These are phyloP conservation scores for Sugiyamaella pinicola DNA, from an alignment of 1,139 yeast genomes.

Conservation along the genomic window DNA sequence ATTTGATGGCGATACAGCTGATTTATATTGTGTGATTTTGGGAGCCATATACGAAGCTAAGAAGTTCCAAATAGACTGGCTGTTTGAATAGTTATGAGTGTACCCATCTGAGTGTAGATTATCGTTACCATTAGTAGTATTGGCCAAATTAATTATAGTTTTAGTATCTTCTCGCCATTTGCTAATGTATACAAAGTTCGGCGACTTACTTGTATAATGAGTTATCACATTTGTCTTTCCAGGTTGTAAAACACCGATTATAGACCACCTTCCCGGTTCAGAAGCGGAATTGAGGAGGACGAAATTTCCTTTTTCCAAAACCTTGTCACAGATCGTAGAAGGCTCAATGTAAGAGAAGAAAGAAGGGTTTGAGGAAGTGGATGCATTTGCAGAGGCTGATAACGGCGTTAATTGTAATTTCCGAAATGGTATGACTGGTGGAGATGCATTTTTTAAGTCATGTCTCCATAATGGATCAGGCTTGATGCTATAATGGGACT, in stretches of 20 bases:
- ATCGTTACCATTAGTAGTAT: slow-evolving; percentile 11
- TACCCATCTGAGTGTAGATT: too few relatives aligned
- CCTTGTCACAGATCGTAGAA: slow-evolving; percentile 20
- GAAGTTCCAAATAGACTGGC: slow-evolving; percentile 50
- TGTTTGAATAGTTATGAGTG: too few relatives aligned
- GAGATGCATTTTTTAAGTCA: background rate
- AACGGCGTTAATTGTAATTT: background rate
- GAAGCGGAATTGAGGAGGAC: slow-evolving; percentile 73
- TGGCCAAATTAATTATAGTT: slow-evolving; percentile 11
- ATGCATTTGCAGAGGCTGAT: background rate
- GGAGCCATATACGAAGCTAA: slow-evolving; percentile 55
- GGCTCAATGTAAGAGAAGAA: slow-evolving; percentile 14
- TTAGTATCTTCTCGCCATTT: slow-evolving; percentile 36
- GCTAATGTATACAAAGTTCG: slow-evolving; percentile 39
- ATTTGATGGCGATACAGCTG: slow-evolving; percentile 28
- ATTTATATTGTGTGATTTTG: slow-evolving; percentile 32
- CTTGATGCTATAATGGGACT: slow-evolving; percentile 32
- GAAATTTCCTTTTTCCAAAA: slow-evolving; percentile 44
- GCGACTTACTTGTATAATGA: slow-evolving; percentile 52
- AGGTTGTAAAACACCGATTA: slow-evolving; percentile 69
- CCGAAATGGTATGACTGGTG: background rate
- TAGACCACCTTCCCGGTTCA: slow-evolving; percentile 82
- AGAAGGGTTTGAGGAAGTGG: too few relatives aligned
- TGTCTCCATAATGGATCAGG: slow-evolving; percentile 27
- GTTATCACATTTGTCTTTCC: slow-evolving; percentile 60